Base-by-base conservation (phyloP, 2,329 filamentous ascomycete genomes). In the Penicillium sp. region DNA sequence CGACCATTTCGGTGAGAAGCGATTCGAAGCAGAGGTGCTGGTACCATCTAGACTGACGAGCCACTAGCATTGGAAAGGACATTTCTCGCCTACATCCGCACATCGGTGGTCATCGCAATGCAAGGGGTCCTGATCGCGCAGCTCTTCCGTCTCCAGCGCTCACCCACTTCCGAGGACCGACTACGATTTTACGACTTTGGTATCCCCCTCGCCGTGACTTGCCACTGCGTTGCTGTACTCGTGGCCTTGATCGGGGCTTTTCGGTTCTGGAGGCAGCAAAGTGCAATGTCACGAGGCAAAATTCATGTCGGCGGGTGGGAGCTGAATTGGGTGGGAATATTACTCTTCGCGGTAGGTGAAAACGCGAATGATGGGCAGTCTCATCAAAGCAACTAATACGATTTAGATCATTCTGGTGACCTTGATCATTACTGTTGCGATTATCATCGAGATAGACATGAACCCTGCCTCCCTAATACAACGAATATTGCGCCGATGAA, bases 21-120 rank as follows among this genome's bases (percentile, higher is more conserved):
- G 33, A 38, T 23, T 24, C 12, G 24, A 16, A 12, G 29, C 21
- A 16, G 9, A 13, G 4, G 24, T 3, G 23, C 31, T 21, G 3
- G 9, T 5, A 23, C 9, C 9, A 1, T 10, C 28, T 33, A 52
- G 13, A 29, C 42, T 48, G 45, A 52, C 38, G 6, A 12, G 53
- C 48, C 34, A 57, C 33, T 44, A 90, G 87, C 88, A 34, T 80
- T 90, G 49, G 87, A 91, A 70, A 78, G 87, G 51, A 91, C 87
- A 16, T 91, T 86, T 65, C 81, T 91, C 16, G 85, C 81, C 28
- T 90, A 90, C 68, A 78, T 90, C 28, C 82, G 87, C 18, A 90
- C 87, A 1, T 88, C 85, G 0, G 71, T 88, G 34, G 78, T 81
- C n/a, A 76, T 90, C 36, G 84, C 86, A 13, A 85, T 89, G 72